These are phyloP conservation scores for Melampsora americana DNA, from an alignment of 1,284 basidiomycete species.

Conservation along the genomic window DNA sequence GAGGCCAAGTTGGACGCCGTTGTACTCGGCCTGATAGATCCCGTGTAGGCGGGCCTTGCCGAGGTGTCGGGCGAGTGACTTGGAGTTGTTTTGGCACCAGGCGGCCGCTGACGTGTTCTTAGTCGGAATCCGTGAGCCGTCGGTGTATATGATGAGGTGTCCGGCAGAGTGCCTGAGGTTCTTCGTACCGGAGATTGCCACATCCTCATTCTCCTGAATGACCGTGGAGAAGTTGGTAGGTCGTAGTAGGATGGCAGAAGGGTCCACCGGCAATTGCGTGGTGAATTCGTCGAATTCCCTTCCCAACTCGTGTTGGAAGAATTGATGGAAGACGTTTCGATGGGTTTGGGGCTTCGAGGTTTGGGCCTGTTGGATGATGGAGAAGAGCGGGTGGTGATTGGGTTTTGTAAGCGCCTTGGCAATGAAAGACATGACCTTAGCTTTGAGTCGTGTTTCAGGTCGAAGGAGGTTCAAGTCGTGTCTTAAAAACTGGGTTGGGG, in stretches of 20 bases:
- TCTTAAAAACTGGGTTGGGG: not conserved
- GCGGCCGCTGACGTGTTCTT: not conserved
- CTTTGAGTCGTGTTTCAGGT: not conserved
- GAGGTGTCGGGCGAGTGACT: not conserved
- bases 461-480: too few species aligned
- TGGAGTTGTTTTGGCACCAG: not conserved
- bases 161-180: not conserved
- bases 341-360: too few species aligned
- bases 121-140: not conserved
- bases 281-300: too few species aligned
- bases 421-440: not conserved
- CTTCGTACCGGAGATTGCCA: too few species aligned
- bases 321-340: not conserved
- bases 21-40: too few species aligned
- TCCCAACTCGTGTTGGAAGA: too few species aligned
- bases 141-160: too few species aligned
- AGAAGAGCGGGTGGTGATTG: not conserved
- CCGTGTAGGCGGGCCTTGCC: too few species aligned
- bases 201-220: too few species aligned
- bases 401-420: not conserved
- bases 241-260: not conserved
- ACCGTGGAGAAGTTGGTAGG: not conserved
- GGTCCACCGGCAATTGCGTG: not conserved
- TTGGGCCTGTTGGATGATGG: not conserved
- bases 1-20: too few species aligned